A percentile compares a stretch with the other conserved stretches of the same genome.
Evolutionary conservation across 2,329 filamentous ascomycete species (phyloP).

Genomic region (Phyllosticta citribraziliensis): DNA sequence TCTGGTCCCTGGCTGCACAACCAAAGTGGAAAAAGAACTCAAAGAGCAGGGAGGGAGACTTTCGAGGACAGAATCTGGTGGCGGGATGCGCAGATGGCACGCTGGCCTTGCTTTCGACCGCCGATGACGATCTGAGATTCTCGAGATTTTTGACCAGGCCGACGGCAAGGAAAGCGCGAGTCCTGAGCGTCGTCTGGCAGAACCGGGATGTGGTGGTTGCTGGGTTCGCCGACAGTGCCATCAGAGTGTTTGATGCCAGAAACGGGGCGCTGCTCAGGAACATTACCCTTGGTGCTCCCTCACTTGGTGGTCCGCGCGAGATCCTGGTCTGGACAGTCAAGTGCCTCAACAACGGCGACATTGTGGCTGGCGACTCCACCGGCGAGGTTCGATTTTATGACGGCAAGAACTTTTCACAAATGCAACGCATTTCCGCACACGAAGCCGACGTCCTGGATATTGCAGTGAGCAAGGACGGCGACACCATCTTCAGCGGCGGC

Average conservation of each 20-base stretch:
- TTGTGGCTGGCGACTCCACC: conserved; percentile 89
- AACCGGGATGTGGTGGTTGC: conserved; percentile 72
- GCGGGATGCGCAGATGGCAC: conserved; percentile 88
- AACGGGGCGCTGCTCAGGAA: conserved; percentile 66
- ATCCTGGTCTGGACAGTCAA: conserved; percentile 91
- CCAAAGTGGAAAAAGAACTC: conserved; percentile 43
- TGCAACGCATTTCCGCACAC: conserved; percentile 77
- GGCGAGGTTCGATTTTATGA: conserved; percentile 93
- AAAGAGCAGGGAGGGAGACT: conserved; percentile 13
- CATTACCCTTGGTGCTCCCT: conserved; percentile 77
- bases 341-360: conserved; percentile 75
- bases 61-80: conserved; percentile 53
- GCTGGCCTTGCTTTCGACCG: conserved; percentile 76
- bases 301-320: conserved; percentile 67
- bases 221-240: conserved; percentile 93
- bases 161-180: conserved; percentile 74
- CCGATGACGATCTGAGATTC: conserved; percentile 74
- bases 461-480: conserved; percentile 70
- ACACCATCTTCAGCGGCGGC: conserved; percentile 76
- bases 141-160: conserved; percentile 65
- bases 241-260: conserved; percentile 78
- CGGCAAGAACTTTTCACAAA: conserved; percentile 79
- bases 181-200: conserved; percentile 86
- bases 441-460: conserved; percentile 84
- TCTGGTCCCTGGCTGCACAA: conserved; percentile 92